phyloP scores from a whole-genome alignment of 2,329 filamentous ascomycete genomes.

The Fusarium irregulare region DNA sequence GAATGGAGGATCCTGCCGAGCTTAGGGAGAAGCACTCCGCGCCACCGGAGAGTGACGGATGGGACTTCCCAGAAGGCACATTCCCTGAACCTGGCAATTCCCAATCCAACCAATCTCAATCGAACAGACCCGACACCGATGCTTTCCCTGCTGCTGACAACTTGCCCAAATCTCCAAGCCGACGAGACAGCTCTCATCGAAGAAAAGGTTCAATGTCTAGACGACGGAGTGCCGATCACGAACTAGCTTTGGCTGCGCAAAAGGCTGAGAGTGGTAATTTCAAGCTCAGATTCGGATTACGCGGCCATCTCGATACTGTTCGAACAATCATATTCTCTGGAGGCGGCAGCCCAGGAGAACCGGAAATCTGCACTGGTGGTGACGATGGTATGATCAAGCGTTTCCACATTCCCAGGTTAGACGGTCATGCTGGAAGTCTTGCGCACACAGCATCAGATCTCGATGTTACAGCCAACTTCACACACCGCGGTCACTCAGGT shows the following conservation, averaged over 20 bases:
- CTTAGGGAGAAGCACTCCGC: slow-evolving; percentile 59
- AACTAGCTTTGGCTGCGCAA: slow-evolving; percentile 64
- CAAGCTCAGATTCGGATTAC: slow-evolving; percentile 90
- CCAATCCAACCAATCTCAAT: slow-evolving; percentile 60
- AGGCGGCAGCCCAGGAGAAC: slow-evolving; percentile 92
- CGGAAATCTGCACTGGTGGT: slow-evolving; percentile 94
- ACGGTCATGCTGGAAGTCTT: slow-evolving; percentile 58
- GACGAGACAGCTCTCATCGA: slow-evolving; percentile 75
- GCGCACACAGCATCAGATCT: slow-evolving; percentile 77
- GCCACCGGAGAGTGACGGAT: slow-evolving; percentile 75
- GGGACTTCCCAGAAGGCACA: slow-evolving; percentile 91
- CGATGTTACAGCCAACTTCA: slow-evolving; percentile 93
- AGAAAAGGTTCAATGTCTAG: slow-evolving; percentile 84
- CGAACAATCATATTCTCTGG: slow-evolving; percentile 96
- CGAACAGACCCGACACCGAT: slow-evolving; percentile 84
- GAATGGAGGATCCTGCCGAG: slow-evolving; percentile 56
- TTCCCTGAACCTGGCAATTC: slow-evolving; percentile 66
- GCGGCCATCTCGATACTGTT: slow-evolving; percentile 93
- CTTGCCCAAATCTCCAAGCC: slow-evolving; percentile 81
- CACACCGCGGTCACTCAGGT: slow-evolving; percentile 92
- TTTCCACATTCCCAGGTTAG: slow-evolving; percentile 92
- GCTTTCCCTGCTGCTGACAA: slow-evolving; percentile 86
- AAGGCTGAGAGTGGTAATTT: slow-evolving; percentile 81
- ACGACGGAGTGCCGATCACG: slow-evolving; percentile 76
- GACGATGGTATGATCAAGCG: slow-evolving; percentile 97